Base-by-base conservation (phyloP, 768 basidiomycete genomes). In the Asterophora parasitica region DNA sequence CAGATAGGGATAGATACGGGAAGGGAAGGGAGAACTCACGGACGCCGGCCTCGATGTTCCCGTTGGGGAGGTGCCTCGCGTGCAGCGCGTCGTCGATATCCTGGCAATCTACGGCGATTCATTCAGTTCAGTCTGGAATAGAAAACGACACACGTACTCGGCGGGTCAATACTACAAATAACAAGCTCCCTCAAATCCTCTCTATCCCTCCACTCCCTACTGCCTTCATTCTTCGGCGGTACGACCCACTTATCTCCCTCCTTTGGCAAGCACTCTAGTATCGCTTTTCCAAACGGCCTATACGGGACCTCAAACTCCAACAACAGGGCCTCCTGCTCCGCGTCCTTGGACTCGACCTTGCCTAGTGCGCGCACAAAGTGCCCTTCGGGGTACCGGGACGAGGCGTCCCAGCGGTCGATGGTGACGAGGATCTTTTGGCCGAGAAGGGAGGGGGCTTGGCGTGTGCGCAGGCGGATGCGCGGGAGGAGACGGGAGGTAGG, bases 41-140 rank as follows among this genome's bases (percentile, higher is more conserved):
- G 56, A 99, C 96, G 45, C 96, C 96, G 28, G 93, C 92, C 62
- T 99, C 92, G 49, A 97, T 87, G 64, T 94, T 92, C 2, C 95
- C 95, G 58, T 94, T 95, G 0, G 92, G 83, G 15, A 99, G 69
- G 23, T 66, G 75, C 35, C 86, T 76, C 11, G 95, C 96, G 65
- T 99, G 96, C 11, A 99, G 69, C 0, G 96, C 96, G 64, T 99
- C 96, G 58, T 99, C 96, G 13, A 99, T 99, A 68, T 99, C 96
- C 59, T 95, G 91, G 68, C 96, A 98, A 38, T 82, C 93, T 94
- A 49, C 1, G 48, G 4, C 15, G 8, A 42, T 13, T 11, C 10
- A 15, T 17, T 34, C 23, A 27, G 20, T 12, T 5, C 13, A 37
- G n/a, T n/a, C 7, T 7, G 12, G 7, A 15, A 16, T 13, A 11